phyloP scores from a whole-genome alignment of 2,329 filamentous ascomycete genomes.

The Emydomyces testavorans region DNA sequence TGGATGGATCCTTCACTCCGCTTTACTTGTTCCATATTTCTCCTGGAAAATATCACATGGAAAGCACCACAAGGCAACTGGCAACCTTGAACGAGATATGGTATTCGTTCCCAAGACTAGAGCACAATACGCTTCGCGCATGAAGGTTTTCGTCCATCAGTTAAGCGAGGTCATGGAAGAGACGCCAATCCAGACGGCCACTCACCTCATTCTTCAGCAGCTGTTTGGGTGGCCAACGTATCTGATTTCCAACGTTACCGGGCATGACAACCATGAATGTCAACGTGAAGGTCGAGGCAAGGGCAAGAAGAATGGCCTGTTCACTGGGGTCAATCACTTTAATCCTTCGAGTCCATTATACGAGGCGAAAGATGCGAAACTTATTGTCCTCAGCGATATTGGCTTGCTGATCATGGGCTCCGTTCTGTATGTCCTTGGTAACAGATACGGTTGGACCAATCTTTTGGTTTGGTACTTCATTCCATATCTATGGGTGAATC shows the following conservation, averaged over 20 bases:
- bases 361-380: constrained; percentile 77
- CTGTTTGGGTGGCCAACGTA: constrained; percentile 89
- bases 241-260: constrained; percentile 81
- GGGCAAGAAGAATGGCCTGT: constrained; percentile 76
- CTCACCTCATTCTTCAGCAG: constrained; percentile 70
- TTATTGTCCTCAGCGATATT: constrained; percentile 77
- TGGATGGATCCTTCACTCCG: constrained; percentile 82
- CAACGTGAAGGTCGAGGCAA: constrained; percentile 87
- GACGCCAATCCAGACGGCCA: constrained; percentile 71
- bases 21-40: constrained; percentile 89
- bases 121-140: constrained; percentile 61
- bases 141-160: constrained; percentile 68
- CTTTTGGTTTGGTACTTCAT: constrained; percentile 88
- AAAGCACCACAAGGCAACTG: constrained; percentile 99
- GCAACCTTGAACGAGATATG: constrained; percentile 96
- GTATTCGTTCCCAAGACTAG: constrained; percentile 94
- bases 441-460: constrained; percentile 73
- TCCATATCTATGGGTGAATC: constrained; percentile 96
- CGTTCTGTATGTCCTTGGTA: constrained; percentile 56
- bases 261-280: constrained; percentile 85
- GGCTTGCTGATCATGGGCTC: constrained; percentile 56
- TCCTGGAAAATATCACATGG: constrained; percentile 99
- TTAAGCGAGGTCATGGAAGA: constrained; percentile 85
- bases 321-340: constrained; percentile 88
- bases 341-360: constrained; percentile 77